Conservation (phyloP, 495 filamentous ascomycete genomes). For the Podospora pseudopauciseta region DNA sequence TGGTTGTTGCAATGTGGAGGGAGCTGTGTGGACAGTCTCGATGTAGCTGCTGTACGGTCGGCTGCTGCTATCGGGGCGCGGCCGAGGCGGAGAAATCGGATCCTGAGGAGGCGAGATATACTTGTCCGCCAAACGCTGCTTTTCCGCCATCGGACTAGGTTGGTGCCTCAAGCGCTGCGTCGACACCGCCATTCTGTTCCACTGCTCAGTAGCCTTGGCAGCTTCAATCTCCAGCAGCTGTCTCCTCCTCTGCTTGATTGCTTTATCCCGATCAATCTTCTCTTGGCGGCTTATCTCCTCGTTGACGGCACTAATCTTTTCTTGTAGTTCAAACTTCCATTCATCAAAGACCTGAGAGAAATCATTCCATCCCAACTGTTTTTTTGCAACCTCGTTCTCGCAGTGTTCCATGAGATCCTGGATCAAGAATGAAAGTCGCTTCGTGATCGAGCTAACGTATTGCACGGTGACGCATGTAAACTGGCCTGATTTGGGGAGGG, state of each 20-base stretch:
- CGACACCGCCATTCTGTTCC: not conserved
- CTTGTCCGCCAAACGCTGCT: not conserved
- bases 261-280: conserved; percentile 8
- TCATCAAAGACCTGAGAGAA: conserved; percentile 4
- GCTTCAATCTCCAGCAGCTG: not conserved
- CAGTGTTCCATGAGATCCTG: not conserved
- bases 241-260: not conserved
- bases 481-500: not conserved
- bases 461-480: conserved; percentile 13
- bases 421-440: conserved; percentile 11
- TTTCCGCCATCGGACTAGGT: not conserved
- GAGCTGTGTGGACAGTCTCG: not conserved
- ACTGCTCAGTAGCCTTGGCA: not conserved
- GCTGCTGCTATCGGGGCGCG: not conserved
- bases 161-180: not conserved
- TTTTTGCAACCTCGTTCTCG: not conserved
- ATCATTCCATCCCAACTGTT: not conserved
- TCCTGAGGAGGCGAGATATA: not conserved
- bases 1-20: not conserved
- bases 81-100: not conserved
- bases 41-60: not conserved
- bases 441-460: conserved; percentile 9
- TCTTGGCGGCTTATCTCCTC: not conserved
- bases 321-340: conserved; percentile 10
- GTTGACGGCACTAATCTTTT: conserved; percentile 10